phyloP scores from a whole-genome alignment of 176 grass and related monocot genomes.

The Phoenix roebelenii region DNA sequence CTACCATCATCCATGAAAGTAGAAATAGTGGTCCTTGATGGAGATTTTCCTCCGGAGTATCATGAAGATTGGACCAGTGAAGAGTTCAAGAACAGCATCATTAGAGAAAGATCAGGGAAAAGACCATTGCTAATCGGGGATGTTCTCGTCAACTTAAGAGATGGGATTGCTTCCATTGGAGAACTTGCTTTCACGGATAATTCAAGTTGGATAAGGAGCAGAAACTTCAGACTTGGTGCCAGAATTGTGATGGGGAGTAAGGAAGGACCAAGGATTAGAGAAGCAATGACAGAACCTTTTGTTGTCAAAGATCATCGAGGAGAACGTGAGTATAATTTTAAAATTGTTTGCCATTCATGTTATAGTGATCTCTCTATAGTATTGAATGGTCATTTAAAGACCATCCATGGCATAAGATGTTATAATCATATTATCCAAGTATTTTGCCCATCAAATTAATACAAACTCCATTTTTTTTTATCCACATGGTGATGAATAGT shows the following conservation, averaged over 20 bases:
- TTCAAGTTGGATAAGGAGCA: constrained; percentile 55
- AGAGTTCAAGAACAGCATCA: constrained; percentile 29
- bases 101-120: constrained; percentile 38
- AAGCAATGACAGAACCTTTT: constrained; percentile 54
- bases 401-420: too few species aligned
- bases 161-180: constrained; percentile 27
- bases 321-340: constrained; percentile 34
- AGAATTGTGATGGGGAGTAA: constrained; percentile 5
- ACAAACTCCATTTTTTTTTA: too few species aligned
- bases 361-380: too few species aligned
- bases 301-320: constrained; percentile 69
- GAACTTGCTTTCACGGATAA: constrained; percentile 62
- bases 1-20: constrained; percentile 19
- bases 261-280: constrained; percentile 27
- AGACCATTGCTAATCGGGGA: constrained; percentile 43
- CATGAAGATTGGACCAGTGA: constrained; percentile 29
- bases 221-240: constrained; percentile 50
- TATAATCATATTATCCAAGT: too few species aligned
- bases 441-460: too few species aligned
- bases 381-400: too few species aligned
- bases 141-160: constrained; percentile 15
- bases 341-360: too few species aligned
- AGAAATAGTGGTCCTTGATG: constrained; percentile 61
- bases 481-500: too few species aligned
- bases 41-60: constrained; percentile 31